Evolutionary conservation across 2,329 filamentous ascomycete genomes (phyloP).

Genomic region (Diaporthe citri): DNA sequence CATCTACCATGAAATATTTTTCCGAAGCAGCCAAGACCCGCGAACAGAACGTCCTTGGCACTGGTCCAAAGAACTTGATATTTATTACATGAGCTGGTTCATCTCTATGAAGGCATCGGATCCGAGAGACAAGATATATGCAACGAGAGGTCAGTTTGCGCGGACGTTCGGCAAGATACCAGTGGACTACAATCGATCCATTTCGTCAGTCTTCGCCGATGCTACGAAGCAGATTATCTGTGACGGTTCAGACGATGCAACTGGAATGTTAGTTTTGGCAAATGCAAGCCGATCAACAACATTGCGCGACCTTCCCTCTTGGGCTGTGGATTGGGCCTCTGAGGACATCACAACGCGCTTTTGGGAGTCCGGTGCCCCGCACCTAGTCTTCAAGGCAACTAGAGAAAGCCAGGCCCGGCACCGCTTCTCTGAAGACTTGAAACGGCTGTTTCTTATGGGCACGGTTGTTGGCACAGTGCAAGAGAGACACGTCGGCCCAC

Average conservation of each 20-base stretch:
- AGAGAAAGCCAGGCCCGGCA: background rate
- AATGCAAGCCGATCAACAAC: background rate
- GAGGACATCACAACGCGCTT: background rate
- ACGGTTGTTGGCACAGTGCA: background rate
- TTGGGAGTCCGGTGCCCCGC: background rate
- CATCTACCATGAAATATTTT: background rate
- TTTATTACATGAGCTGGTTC: background rate
- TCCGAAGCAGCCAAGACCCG: background rate
- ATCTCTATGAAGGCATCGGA: background rate
- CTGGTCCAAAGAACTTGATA: background rate
- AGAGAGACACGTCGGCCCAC: background rate
- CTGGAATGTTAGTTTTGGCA: background rate
- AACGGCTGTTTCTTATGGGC: background rate
- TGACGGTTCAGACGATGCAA: background rate
- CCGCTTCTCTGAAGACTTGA: background rate
- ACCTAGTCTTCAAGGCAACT: background rate
- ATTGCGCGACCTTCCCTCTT: background rate
- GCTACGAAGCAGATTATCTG: background rate
- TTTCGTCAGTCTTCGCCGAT: background rate
- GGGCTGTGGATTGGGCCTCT: background rate
- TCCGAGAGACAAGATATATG: background rate
- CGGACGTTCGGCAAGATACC: background rate
- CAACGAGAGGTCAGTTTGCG: background rate
- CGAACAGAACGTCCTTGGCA: rapidly evolving
- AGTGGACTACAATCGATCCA: background rate